Base-by-base conservation (phyloP, 139 green algal species). In the Chlorella sp. region DNA sequence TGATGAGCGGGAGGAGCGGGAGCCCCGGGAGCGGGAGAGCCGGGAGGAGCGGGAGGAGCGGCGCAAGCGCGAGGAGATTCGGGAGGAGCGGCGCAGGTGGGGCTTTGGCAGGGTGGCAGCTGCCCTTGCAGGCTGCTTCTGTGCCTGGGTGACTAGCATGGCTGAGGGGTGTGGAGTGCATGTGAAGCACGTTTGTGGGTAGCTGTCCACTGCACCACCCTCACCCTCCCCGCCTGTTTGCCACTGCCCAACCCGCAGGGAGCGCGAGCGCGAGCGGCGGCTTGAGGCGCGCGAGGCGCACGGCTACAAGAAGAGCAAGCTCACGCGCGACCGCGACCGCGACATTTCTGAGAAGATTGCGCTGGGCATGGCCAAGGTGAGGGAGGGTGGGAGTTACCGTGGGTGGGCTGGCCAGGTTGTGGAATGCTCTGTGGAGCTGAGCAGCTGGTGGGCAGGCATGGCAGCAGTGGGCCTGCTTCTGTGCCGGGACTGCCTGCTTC, bases 281-380 rank as follows among this genome's bases (percentile, higher is more conserved):
- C 87, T 99, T 25, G 96, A 98, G 78, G 89, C 92, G 16, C 73
- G 81, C 51, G 93, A 96, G 30, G 91, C 86, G 20, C 90, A 92
- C 56, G 94, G 90, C 16, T 85, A 85, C 71, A 99, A 99, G 92
- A 95, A 95, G 87, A 94, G 85, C 87, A 98, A 98, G 87, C 88
- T 98, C 69, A 98, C 97, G 11, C 91, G 97, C 34, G 97, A 99
- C 90, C 84, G 93, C n/a, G 95, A 99, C 81, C 90, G 96, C 36
- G 97, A 99, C 85, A 92, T 99, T 67, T 95, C 90, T 30, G 97
- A 99, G 87, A 96, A 95, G 88, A 92, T 98, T 55, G 94, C 95
- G 28, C 90, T 97, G 60, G 95, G 95, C 7, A 90, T 95, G 81
- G 95, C 91, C 16, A 87, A 85, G 62, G 84, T 88, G 65, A 34